Evolutionary conservation across 495 filamentous ascomycete genomes (phyloP), one percentile per base, ranked within the genome.

Genomic region (Tuber melanosporum): DNA sequence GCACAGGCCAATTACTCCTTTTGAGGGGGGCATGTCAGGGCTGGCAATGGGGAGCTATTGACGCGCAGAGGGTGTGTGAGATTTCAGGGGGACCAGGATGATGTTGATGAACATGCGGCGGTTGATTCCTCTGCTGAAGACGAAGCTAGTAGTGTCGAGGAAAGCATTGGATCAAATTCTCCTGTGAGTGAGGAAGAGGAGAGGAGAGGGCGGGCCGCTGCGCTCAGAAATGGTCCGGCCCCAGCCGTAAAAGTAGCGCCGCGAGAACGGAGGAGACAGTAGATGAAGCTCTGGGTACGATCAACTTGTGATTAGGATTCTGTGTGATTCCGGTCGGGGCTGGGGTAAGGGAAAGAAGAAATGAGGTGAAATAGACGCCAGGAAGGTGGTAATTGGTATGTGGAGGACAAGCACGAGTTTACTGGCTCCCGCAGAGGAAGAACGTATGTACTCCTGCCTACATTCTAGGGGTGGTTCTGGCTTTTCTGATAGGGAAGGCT

Each of bases 61-160:
- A 57, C 84, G 78, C 70, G 85, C 82, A 77, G 84, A 83, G 73
- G 83, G 80, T 80, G 82, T 82, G 77, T 85, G 89, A 88, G 93
- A 70, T 83, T 97, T 74, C 87, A 90, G 73, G 94, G 93, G 83
- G 93, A 95, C 81, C 89, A 92, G 22, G 86, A 86, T 71, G 91
- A 92, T 77, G 89, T 88, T 32, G 91, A 90, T 52, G 84, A 90
- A 82, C 77, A 85, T 83, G 84, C 84, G 83, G 79, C 82, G 15
- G 85, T 86, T 17, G 87, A 89, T 78, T 87, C 85, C 57, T 88
- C 88, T 3, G 87, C 85, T 45, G 87, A 88, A 7, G 89, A 89
- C 49, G 86, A 81, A 62, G 77, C 79, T 14, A 76, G 78, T 47
- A 73, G 83, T 86, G n/a, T 86, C 10, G 87, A 87, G 57, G 88